A percentile compares a stretch with the other conserved stretches of the same genome.
These are phyloP conservation scores for Kodamaea suecica DNA, from an alignment of 1,139 yeast species.

Conservation along the genomic window DNA sequence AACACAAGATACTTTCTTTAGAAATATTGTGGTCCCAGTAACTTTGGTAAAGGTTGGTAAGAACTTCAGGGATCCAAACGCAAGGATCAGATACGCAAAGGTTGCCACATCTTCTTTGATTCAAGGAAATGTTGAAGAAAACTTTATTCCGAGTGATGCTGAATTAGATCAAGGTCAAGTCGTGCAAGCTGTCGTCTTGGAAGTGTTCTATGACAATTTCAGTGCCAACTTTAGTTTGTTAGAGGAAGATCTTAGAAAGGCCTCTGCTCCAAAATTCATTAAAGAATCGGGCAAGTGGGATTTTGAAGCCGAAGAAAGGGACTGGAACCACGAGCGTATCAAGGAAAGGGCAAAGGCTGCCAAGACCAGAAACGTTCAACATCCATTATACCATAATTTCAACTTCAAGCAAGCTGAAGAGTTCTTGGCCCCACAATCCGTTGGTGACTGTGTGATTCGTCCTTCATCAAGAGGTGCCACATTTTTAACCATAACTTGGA, in stretches of 20 bases:
- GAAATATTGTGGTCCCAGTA: conserved; percentile 78
- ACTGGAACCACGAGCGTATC: conserved; percentile 55
- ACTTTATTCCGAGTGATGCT: conserved; percentile 56
- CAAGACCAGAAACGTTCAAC: conserved; percentile 75
- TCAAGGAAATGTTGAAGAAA: conserved; percentile 67
- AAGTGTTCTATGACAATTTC: conserved; percentile 68
- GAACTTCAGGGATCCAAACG: conserved; percentile 36
- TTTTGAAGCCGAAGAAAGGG: conserved; percentile 68
- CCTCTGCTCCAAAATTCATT: conserved; percentile 48
- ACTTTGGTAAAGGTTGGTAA: conserved; percentile 56
- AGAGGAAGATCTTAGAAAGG: conserved; percentile 62
- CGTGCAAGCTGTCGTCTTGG: conserved; percentile 74
- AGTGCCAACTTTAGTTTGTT: conserved; percentile 71
- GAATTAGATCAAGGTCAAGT: conserved; percentile 68
- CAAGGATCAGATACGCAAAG: conserved; percentile 42
- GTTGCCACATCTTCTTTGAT: conserved; percentile 76
- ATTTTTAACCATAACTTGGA: conserved; percentile 94
- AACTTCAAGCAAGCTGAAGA: conserved; percentile 89
- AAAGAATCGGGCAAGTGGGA: conserved; percentile 79
- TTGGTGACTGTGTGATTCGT: conserved; percentile 91
- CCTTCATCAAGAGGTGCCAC: conserved; percentile 90
- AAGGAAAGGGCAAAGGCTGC: conserved; percentile 56
- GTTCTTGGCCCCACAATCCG: conserved; percentile 78
- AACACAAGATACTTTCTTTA: conserved; percentile 60
- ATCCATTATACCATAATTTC: conserved; percentile 85